These are phyloP conservation scores for Linderniella brevidens DNA, from an alignment of 257 asterid species.

Conservation along the genomic window DNA sequence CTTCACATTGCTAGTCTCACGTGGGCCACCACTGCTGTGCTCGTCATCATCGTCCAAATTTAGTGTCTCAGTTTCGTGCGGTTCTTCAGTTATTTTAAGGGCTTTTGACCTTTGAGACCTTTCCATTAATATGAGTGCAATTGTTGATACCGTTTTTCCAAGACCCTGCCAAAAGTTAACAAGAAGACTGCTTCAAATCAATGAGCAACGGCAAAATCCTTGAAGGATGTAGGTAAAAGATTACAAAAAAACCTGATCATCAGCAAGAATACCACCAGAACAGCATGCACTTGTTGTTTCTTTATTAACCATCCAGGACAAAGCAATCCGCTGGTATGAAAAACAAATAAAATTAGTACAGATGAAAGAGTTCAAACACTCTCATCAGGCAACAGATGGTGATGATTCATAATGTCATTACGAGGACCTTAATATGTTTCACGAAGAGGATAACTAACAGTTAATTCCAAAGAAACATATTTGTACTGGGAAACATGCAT, in stretches of 20 bases:
- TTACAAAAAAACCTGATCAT: conserved; percentile 68
- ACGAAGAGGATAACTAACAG: neutral
- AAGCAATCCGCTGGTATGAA: conserved; percentile 68
- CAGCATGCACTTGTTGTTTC: conserved; percentile 74
- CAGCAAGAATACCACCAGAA: conserved; percentile 99
- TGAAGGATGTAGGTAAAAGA: conserved; percentile 8
- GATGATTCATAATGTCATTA: no score
- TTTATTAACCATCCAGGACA: conserved; percentile 93
- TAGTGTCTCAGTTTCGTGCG: conserved; percentile 48
- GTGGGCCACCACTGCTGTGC: conserved; percentile 8
- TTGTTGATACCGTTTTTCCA: conserved; percentile 90
- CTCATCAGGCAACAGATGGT: neutral
- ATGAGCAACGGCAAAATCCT: conserved; percentile 5
- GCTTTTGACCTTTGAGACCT: conserved; percentile 49
- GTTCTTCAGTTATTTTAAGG: conserved; percentile 21
- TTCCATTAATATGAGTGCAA: conserved; percentile 86
- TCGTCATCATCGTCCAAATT: conserved; percentile 86
- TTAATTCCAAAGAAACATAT: no score
- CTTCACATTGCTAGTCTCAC: conserved; percentile 15
- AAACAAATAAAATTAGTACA: conserved; percentile 12
- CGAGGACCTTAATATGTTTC: neutral
- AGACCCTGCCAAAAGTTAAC: conserved; percentile 57
- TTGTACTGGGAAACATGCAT: no score
- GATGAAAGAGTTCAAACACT: neutral
- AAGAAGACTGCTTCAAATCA: conserved; percentile 8